Evolutionary conservation across 2,329 filamentous ascomycete species (phyloP).

Genomic region (Hymenoscyphus linearis): DNA sequence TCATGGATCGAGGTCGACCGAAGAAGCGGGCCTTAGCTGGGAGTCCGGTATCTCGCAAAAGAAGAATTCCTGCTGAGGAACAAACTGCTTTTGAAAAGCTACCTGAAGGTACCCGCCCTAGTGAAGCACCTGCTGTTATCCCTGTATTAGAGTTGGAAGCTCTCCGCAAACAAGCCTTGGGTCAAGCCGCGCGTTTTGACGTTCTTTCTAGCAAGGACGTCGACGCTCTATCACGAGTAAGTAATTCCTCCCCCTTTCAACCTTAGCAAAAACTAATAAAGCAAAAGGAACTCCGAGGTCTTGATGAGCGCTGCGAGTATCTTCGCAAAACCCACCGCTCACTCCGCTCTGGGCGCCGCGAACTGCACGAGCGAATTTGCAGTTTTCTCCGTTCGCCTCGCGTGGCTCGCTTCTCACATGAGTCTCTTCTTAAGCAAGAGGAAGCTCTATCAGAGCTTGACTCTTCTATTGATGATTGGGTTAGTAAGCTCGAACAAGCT

Average conservation of each 20-base stretch:
- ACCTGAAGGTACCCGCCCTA: constrained; percentile 51
- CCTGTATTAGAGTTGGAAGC: constrained; percentile 43
- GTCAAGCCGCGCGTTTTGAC: constrained; percentile 59
- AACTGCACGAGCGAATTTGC: constrained; percentile 71
- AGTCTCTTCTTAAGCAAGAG: constrained; percentile 73
- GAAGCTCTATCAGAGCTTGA: constrained; percentile 74
- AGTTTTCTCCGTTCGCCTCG: constrained; percentile 69
- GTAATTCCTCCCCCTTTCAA: constrained; percentile 31
- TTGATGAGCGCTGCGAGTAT: constrained; percentile 76
- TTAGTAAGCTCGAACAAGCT: constrained; percentile 71
- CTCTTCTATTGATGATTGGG: constrained; percentile 74
- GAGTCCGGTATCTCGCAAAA: constrained; percentile 32
- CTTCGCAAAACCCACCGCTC: constrained; percentile 72
- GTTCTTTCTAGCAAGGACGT: constrained; percentile 59
- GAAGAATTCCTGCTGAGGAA: constrained; percentile 35
- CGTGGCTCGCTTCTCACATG: constrained; percentile 65
- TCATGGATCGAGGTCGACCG: constrained; percentile 58
- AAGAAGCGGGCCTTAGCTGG: constrained; percentile 45
- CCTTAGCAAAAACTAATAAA: constrained; percentile 4
- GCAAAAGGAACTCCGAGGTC: constrained; percentile 60
- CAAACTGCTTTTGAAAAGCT: constrained; percentile 54
- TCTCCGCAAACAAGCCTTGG: constrained; percentile 55
- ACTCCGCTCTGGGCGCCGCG: constrained; percentile 68
- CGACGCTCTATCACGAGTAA: constrained; percentile 55
- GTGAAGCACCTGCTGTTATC: constrained; percentile 47